Base-by-base conservation (phyloP, 345 rosid genomes). In the Passiflora organensis region DNA sequence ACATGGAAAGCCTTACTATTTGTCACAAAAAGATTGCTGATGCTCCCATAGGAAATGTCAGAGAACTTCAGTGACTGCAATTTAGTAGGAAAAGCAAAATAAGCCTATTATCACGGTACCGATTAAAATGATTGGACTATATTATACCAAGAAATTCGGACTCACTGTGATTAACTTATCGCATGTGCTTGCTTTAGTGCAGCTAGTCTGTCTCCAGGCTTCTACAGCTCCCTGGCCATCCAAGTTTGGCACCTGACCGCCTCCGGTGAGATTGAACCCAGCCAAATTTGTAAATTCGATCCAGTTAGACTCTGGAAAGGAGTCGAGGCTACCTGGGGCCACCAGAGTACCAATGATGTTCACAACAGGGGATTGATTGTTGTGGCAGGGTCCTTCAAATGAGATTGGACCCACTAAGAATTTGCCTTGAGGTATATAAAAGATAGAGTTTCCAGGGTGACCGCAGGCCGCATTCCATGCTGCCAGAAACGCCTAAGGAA, bases 1-100 rank as follows among this genome's bases (percentile, higher is more conserved):
- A 78, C 11, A 32, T 83, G 86, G 65, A 80, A 83, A 21, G 76
- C 78, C 57, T 80, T 80, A 55, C 79, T 52, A 16, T 83, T 72
- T 17, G 56, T 18, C 23, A 74, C 24, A 17, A 66, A 36, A 39
- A 83, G 70, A 52, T 68, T 44, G 58, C 72, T 66, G 59, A 83
- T 66, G 0, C 25, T 56, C 24, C 78, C 86, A 23, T 59, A 0
- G 3, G 82, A 76, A 42, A 83, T 72, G 48, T 72, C 63, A 22
- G 2, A 8, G 20, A 83, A 60, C 57, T 47, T 60, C 50, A 83
- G 16, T 0, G 80, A 62, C 89, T 83, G 79, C 68, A 60, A 48
- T n/a, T 2, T 4, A 41, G 13, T 15, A 1, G 10, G 13, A 8
- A 28, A 28, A 28, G 34, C 34, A 28, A 28, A 28, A 28, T 28